phyloP scores from a whole-genome alignment of 2,329 filamentous ascomycete species.

The Sphaceloma murrayae region DNA sequence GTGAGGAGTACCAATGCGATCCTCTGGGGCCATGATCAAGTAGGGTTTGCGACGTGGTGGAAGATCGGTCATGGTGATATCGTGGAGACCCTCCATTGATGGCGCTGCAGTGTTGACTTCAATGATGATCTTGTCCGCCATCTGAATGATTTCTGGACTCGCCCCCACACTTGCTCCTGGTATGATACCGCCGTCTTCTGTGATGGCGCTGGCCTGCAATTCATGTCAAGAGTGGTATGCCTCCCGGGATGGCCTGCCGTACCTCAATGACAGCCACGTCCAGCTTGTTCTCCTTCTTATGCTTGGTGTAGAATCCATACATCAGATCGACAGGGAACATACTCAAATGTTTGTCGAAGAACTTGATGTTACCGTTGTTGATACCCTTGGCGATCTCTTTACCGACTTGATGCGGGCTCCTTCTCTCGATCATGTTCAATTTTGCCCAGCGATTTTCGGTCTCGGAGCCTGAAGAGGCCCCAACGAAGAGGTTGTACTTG shows the following conservation, averaged over 20 bases:
- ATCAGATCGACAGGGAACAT: slow-evolving; percentile 86
- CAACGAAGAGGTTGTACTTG: slow-evolving; percentile 79
- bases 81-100: slow-evolving; percentile 78
- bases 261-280: slow-evolving; percentile 69
- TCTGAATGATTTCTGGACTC: slow-evolving; percentile 75
- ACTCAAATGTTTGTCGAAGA: slow-evolving; percentile 87
- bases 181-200: slow-evolving; percentile 79
- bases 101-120: slow-evolving; percentile 84
- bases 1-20: slow-evolving; percentile 72
- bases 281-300: slow-evolving; percentile 62
- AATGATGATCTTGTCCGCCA: slow-evolving; percentile 88
- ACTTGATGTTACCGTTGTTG: slow-evolving; percentile 78
- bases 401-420: slow-evolving; percentile 78
- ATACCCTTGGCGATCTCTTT: slow-evolving; percentile 86
- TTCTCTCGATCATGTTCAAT: slow-evolving; percentile 80
- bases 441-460: slow-evolving; percentile 88
- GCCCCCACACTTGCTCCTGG: slow-evolving; percentile 79
- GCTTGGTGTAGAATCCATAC: slow-evolving; percentile 67
- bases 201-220: slow-evolving; percentile 65
- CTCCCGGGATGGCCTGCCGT: background rate
- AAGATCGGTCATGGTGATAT: slow-evolving; percentile 81
- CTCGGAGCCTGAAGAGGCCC: slow-evolving; percentile 79
- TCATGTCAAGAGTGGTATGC: background rate
- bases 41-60: slow-evolving; percentile 76
- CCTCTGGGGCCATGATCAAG: slow-evolving; percentile 73